phyloP scores from a whole-genome alignment of 1,139 yeast species.

The Suhomyces ambrosiae region DNA sequence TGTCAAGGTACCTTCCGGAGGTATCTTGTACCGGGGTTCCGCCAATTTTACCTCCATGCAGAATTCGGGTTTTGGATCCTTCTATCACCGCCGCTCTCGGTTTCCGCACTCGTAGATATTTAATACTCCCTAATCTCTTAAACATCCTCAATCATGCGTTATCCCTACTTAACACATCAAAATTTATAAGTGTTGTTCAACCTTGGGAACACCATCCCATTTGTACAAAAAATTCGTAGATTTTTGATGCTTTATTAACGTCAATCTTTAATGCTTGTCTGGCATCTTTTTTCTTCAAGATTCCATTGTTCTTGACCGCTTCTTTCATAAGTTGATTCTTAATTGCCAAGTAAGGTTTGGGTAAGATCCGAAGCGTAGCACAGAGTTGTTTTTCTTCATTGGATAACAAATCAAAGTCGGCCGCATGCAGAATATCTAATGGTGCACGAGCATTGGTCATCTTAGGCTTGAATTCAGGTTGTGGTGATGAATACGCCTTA shows the following conservation, averaged over 20 bases:
- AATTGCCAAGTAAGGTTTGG: slow-evolving; percentile 91
- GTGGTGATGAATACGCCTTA: slow-evolving; percentile 33
- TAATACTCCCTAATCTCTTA: no score
- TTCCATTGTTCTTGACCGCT: slow-evolving; percentile 81
- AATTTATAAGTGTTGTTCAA: no score
- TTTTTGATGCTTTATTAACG: slow-evolving; percentile 79
- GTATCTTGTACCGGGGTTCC: no score
- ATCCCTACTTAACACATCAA: no score
- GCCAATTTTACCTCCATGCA: no score
- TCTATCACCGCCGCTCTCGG: no score
- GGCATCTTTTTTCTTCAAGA: slow-evolving; percentile 78
- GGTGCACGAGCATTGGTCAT: slow-evolving; percentile 48
- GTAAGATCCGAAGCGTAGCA: slow-evolving; percentile 77
- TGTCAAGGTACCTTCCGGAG: not conserved
- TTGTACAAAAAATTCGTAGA: slow-evolving; percentile 87
- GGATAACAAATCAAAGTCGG: slow-evolving; percentile 80
- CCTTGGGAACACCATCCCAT: slow-evolving; percentile 80
- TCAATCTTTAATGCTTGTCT: slow-evolving; percentile 83
- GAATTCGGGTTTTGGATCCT: no score
- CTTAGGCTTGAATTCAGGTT: slow-evolving; percentile 46
- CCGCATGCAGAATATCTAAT: slow-evolving; percentile 77
- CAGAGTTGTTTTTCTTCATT: slow-evolving; percentile 87
- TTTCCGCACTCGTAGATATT: no score
- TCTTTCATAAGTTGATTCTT: slow-evolving; percentile 92
- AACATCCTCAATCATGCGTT: no score